Evolutionary conservation across 176 grass and related monocot genomes (phyloP), one percentile per base, ranked within the genome.

Genomic region (Carex parvula): DNA sequence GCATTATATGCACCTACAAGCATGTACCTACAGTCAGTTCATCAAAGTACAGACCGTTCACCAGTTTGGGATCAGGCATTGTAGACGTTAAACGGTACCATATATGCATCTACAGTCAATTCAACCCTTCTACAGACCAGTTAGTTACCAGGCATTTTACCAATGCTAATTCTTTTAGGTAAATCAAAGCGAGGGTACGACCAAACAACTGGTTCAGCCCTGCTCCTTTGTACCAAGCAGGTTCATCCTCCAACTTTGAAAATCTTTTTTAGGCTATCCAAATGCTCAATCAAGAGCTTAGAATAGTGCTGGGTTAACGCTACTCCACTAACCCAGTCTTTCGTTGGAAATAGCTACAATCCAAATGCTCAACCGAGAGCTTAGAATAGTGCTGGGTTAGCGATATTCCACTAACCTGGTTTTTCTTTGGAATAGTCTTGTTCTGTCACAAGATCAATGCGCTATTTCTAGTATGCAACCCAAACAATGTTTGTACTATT

Each of bases 401-500:
- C n/a, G 5, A 9, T 22, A 61, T 10, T 61, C 33, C 66, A 18
- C 33, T 41, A 70, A 70, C 66, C 65, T 16, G n/a, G 35, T 42
- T 35, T 41, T 70, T 70, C 66, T 2, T n/a, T 44, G 37, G 8
- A 70, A 70, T 42, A 70, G 67, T n/a, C 3, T 41, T n/a, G 37
- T 44, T 12, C 33, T 17, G 3, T 8, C 33, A 70, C 33, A 16
- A 39, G 35, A 70, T 70, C 15, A 69, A 2, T 8, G 32, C 5
- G 2, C 16, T 70, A 70, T 70, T 70, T 70, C 35, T n/a, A 42
- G 37, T 44, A 44, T 44, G 20, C 37, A 70, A n/a, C 42, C 35
- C 32, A 70, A 44, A 70, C 66, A 41, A 70, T 41, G 10, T 70
- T 69, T 70, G 17, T 70, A 70, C 37, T 70, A 63, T 70, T 70